Evolutionary conservation across 441 rosid genomes (phyloP).

Genomic region (Manihot esculenta): DNA sequence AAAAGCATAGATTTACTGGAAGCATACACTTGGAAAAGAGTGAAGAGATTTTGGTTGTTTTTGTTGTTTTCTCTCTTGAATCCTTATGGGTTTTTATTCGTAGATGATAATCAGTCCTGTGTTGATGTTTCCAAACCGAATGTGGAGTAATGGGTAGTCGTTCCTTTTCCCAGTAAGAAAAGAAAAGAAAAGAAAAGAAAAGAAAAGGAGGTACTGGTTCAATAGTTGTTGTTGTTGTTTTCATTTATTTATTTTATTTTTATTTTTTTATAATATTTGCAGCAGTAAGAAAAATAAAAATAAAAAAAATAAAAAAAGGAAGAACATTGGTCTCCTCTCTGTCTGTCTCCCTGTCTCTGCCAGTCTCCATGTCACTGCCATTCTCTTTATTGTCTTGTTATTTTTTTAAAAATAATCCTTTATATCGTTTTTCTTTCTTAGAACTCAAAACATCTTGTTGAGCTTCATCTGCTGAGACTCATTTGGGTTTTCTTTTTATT

Average conservation of each 20-base stretch:
- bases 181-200: neutral
- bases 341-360: conserved; percentile 14
- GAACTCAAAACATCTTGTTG: neutral
- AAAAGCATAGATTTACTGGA: neutral
- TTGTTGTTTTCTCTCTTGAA: neutral
- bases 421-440: neutral
- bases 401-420: neutral
- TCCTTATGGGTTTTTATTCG: neutral
- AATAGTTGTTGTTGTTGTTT: neutral
- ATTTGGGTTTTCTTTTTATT: conserved; percentile 1
- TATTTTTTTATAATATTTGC: neutral
- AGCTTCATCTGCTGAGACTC: neutral
- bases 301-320: conserved; percentile 8
- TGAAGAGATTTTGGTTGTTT: neutral
- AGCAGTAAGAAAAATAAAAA: neutral
- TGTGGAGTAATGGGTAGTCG: neutral
- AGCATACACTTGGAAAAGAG: neutral
- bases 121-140: conserved; percentile 12
- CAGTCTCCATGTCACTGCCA: conserved; percentile 34
- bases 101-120: neutral
- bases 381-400: conserved; percentile 5
- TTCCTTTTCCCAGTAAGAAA: neutral
- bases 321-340: conserved; percentile 4
- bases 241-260: no score
- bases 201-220: neutral